phyloP scores from a whole-genome alignment of 768 basidiomycete species.

The Phylloporus sp. region DNA sequence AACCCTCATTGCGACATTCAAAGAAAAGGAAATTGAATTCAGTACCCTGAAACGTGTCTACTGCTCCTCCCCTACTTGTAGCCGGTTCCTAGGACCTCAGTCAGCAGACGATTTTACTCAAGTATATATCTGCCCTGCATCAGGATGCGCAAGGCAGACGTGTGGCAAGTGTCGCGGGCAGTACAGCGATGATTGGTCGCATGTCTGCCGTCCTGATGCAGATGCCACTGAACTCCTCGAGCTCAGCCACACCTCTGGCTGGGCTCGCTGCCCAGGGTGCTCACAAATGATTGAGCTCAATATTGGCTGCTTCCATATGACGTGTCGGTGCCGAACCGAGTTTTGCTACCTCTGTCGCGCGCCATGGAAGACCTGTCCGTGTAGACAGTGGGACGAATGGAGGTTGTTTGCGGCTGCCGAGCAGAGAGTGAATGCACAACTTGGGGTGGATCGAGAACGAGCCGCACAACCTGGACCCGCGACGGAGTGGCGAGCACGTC shows the following conservation, averaged over 20 bases:
- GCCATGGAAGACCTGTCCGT: conserved; percentile 61
- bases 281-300: conserved; percentile 35
- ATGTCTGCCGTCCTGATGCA: conserved; percentile 25
- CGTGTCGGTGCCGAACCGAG: conserved; percentile 36
- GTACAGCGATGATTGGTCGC: conserved; percentile 20
- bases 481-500: conserved; percentile 12
- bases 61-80: conserved; percentile 33
- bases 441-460: conserved; percentile 30
- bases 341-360: conserved; percentile 48
- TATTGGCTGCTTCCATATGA: conserved; percentile 40
- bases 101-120: conserved; percentile 21
- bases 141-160: conserved; percentile 16
- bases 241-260: conserved; percentile 27
- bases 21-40: conserved; percentile 30
- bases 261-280: conserved; percentile 40
- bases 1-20: conserved; percentile 18
- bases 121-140: conserved; percentile 19
- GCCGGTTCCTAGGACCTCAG: conserved; percentile 34
- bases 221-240: conserved; percentile 23
- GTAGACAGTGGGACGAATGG: conserved; percentile 67
- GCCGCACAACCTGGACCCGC: conserved; percentile 32
- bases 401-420: conserved; percentile 38
- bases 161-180: conserved; percentile 24
- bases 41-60: conserved; percentile 36
- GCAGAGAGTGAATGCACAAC: conserved; percentile 40